Base-by-base conservation (phyloP, 2,329 filamentous ascomycete species). In the Penicillium sp. region DNA sequence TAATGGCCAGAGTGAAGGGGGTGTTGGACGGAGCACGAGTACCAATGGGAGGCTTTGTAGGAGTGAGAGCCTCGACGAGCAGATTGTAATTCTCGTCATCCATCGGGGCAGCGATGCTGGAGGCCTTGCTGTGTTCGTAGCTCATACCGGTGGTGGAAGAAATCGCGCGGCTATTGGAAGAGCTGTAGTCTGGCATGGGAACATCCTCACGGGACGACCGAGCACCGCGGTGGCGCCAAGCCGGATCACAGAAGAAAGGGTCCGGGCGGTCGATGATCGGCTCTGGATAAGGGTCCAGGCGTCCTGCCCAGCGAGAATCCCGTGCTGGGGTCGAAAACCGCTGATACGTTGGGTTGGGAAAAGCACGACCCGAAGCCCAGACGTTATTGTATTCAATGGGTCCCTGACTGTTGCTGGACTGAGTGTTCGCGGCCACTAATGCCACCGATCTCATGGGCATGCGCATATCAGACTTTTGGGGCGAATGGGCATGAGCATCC, bases 401-500 rank as follows among this genome's bases (percentile, higher is more conserved):
- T 47, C 68, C 58, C n/a, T 64, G 67, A 22, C 55, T 62, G 56
- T 14, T 35, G 42, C 60, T 62, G 17, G 64, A 60, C 51, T 70
- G 67, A 55, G 59, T 64, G 58, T 39, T 67, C 5, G 65, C 11
- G 4, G 25, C 2, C 25, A 35, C 11, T 14, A 11, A 11, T 2
- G 25, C 22, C 43, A 47, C 5, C 2, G 25, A 47, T 22, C 5
- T 31, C 43, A 47, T n/a, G 25, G 14, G 7, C 5, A 14, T 15
- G 22, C 43, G 31, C 5, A 10, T 8, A 15, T 71, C 69, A 55
- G 71, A 65, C 55, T 76, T 76, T 22, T 82, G 81, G 20, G 87
- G 88, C 0, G 88, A 89, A 67, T 90, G 87, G 1, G 83, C 78
- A 69, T 90, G 88, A 6, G 81, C 79, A n/a, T 87, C 83, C 2